phyloP scores from a whole-genome alignment of 768 basidiomycete species.

The Xerocomus brunneocitrinus region DNA sequence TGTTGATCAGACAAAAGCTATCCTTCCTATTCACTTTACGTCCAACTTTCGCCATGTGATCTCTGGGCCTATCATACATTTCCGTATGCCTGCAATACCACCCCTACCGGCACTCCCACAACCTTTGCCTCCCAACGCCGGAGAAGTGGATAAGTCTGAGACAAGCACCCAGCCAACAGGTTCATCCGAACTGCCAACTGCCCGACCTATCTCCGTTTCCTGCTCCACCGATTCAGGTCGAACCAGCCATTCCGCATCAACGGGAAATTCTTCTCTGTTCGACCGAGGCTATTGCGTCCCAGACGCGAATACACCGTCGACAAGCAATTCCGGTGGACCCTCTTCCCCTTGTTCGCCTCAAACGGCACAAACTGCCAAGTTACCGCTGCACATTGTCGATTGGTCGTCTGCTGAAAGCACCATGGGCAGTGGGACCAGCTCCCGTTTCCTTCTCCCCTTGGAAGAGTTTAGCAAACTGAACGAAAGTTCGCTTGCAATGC shows the following conservation, averaged over 20 bases:
- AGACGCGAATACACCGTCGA: conserved; percentile 21
- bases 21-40: conserved; percentile 65
- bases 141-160: conserved; percentile 27
- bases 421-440: conserved; percentile 29
- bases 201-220: conserved; percentile 45
- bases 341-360: conserved; percentile 17
- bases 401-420: conserved; percentile 43
- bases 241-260: conserved; percentile 31
- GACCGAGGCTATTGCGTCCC: conserved; percentile 27
- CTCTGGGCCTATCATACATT: conserved; percentile 54
- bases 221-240: conserved; percentile 42
- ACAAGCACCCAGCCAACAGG: conserved; percentile 10
- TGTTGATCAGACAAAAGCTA: conserved; percentile 38
- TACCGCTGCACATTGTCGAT: conserved; percentile 43
- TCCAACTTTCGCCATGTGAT: conserved; percentile 66
- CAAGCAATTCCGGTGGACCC: conserved; percentile 17
- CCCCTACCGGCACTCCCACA: conserved; percentile 48
- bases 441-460: conserved; percentile 34
- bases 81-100: conserved; percentile 67
- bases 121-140: conserved; percentile 25
- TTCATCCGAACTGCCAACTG: conserved; percentile 14
- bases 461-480: conserved; percentile 44
- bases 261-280: conserved; percentile 31
- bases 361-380: conserved; percentile 10
- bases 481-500: conserved; percentile 65